phyloP scores from a whole-genome alignment of 208 protist species.

The Acanthamoeba lenticulata region DNA sequence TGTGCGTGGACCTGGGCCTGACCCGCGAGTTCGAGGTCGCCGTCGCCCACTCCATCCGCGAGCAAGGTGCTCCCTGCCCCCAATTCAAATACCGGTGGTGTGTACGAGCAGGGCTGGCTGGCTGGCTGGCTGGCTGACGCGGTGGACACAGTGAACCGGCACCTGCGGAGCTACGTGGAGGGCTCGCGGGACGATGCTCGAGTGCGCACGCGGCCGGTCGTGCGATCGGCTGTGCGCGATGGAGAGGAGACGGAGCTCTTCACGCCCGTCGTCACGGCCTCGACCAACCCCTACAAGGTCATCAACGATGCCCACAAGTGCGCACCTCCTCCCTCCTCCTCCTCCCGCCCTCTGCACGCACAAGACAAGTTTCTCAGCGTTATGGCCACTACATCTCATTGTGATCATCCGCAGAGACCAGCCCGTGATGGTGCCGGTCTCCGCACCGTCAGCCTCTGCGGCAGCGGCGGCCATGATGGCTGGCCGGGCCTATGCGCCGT shows the following conservation, averaged over 20 bases:
- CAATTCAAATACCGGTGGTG: not conserved
- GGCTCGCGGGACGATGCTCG: not conserved
- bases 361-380: not conserved
- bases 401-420: not conserved
- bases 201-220: not conserved
- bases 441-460: too few relatives aligned
- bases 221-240: not conserved
- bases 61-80: not conserved
- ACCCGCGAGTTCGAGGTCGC: constrained; percentile 42
- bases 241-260: not conserved
- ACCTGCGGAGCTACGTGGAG: constrained; percentile 10
- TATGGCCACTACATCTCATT: not conserved
- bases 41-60: constrained; percentile 57
- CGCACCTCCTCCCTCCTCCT: too few relatives aligned
- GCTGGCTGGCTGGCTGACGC: not conserved
- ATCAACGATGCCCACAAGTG: not conserved
- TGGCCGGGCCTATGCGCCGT: not conserved
- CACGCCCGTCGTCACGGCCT: not conserved
- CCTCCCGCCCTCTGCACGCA: not conserved
- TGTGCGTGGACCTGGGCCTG: constrained; percentile 44
- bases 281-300: not conserved
- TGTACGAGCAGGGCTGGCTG: too few relatives aligned
- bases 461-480: not conserved
- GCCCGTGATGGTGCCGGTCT: not conserved
- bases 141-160: not conserved